phyloP scores from a whole-genome alignment of 1,284 basidiomycete species.

The Ganoderma boninense region DNA sequence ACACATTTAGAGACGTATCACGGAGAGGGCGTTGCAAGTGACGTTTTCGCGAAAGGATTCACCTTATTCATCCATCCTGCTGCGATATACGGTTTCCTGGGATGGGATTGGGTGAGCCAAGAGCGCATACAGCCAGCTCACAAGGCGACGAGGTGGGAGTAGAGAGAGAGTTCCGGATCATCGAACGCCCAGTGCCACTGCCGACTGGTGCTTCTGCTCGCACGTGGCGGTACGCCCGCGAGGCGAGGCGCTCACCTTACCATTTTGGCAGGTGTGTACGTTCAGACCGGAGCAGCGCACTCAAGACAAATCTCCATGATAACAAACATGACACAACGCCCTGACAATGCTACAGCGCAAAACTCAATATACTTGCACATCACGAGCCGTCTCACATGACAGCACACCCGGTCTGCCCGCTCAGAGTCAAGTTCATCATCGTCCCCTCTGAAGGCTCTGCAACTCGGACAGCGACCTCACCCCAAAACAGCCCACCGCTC shows the following conservation, averaged over 20 bases:
- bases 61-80: neutral
- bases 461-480: neutral
- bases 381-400: neutral
- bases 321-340: neutral
- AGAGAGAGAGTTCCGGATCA: neutral
- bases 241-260: neutral
- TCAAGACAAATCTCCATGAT: neutral
- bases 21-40: neutral
- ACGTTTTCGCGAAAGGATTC: neutral
- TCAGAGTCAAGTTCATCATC: no score
- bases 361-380: neutral
- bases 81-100: neutral
- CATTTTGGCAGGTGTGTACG: neutral
- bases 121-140: neutral
- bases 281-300: neutral
- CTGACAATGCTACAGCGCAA: neutral
- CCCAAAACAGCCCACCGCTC: neutral
- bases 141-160: neutral
- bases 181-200: neutral
- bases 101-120: neutral
- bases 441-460: no score
- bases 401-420: neutral
- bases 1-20: neutral
- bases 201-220: neutral
- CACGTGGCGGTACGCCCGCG: neutral